Conservation (phyloP, 495 filamentous ascomycete genomes). For the Annulohypoxylon maeteangense region DNA sequence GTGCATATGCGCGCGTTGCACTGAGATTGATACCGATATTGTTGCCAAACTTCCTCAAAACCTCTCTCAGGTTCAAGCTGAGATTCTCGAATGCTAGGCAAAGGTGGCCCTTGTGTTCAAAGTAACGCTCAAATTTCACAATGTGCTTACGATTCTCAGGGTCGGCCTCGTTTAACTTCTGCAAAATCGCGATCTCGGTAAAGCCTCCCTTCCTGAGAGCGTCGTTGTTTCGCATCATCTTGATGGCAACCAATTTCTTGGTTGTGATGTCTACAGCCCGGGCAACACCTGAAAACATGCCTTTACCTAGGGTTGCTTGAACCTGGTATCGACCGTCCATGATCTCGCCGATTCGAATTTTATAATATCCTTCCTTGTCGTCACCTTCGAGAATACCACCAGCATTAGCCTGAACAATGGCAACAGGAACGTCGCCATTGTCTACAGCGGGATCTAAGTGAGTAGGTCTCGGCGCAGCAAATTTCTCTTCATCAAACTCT, state of each 20-base stretch:
- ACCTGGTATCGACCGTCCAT: constrained; percentile 89
- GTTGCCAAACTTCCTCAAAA: constrained; percentile 96
- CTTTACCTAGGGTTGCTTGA: constrained; percentile 86
- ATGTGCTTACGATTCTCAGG: constrained; percentile 93
- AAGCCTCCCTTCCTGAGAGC: constrained; percentile 92
- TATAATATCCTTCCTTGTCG: constrained; percentile 95
- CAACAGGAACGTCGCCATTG: constrained; percentile 47
- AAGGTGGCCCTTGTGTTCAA: constrained; percentile 94
- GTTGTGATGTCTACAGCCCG: constrained; percentile 83
- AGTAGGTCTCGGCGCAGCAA: constrained; percentile 67
- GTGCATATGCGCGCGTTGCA: constrained; percentile 87
- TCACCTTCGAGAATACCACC: constrained; percentile 93
- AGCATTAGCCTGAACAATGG: constrained; percentile 62
- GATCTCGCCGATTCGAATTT: constrained; percentile 87
- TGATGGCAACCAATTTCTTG: constrained; percentile 81
- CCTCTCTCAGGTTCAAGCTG: constrained; percentile 89
- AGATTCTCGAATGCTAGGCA: constrained; percentile 98
- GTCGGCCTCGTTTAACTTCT: constrained; percentile 83
- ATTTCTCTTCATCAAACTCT: constrained; percentile 89
- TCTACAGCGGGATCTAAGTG: constrained; percentile 53
- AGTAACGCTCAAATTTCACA: constrained; percentile 83
- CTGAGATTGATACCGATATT: constrained; percentile 89
- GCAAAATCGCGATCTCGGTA: constrained; percentile 92
- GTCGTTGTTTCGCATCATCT: constrained; percentile 94
- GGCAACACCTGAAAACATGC: constrained; percentile 97